These are phyloP conservation scores for Zymoseptoria ardabiliae DNA, from an alignment of 2,329 filamentous ascomycete genomes.

Conservation along the genomic window DNA sequence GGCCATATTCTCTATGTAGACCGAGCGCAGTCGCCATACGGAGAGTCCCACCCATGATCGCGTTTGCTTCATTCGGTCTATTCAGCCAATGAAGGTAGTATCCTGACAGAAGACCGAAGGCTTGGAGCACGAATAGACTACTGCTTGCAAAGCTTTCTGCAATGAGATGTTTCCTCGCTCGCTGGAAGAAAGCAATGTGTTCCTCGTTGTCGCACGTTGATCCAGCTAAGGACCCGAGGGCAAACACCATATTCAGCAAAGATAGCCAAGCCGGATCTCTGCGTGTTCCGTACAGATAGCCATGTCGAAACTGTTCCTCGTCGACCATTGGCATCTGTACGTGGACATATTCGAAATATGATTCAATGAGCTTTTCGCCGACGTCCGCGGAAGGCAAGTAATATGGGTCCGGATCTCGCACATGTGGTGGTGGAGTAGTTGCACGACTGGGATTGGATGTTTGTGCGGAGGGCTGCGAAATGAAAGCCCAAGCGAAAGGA, in stretches of 20 bases:
- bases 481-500: slow-evolving; percentile 21
- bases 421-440: slow-evolving; percentile 20
- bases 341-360: slow-evolving; percentile 28
- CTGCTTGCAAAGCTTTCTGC: slow-evolving; percentile 26
- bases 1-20: slow-evolving; percentile 26
- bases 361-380: slow-evolving; percentile 24
- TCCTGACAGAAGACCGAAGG: slow-evolving; percentile 25
- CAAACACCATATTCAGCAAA: slow-evolving; percentile 28
- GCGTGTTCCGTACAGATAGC: slow-evolving; percentile 24
- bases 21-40: slow-evolving; percentile 28
- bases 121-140: slow-evolving; percentile 26
- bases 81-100: slow-evolving; percentile 31
- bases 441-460: slow-evolving; percentile 23
- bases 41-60: slow-evolving; percentile 28
- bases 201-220: slow-evolving; percentile 23
- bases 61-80: slow-evolving; percentile 28
- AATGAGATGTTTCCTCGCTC: slow-evolving; percentile 25
- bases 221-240: slow-evolving; percentile 24
- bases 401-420: slow-evolving; percentile 14
- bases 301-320: slow-evolving; percentile 27
- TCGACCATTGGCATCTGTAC: slow-evolving; percentile 30
- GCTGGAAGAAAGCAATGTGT: slow-evolving; percentile 26
- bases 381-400: slow-evolving; percentile 24
- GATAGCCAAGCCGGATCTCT: slow-evolving; percentile 27
- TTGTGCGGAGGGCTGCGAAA: slow-evolving; percentile 21